Evolutionary conservation across 2,329 filamentous ascomycete species (phyloP).

Genomic region (Epichloe gansuensis): DNA sequence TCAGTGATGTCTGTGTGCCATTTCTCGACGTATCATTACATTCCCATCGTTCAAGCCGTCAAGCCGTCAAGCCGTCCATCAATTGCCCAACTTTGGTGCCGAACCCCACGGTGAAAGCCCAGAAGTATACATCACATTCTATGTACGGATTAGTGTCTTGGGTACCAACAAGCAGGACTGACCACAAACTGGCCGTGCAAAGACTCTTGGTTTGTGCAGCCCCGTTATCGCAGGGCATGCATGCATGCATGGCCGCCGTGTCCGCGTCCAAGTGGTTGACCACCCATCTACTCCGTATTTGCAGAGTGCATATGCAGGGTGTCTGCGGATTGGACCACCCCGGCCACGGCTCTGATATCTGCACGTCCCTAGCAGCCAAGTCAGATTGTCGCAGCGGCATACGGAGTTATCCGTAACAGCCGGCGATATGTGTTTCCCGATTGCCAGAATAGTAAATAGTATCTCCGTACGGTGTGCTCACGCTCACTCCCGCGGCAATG

Average conservation of each 20-base stretch:
- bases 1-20: too few relatives aligned
- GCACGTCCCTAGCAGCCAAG: not conserved
- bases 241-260: conserved; percentile 3
- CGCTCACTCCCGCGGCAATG: not conserved
- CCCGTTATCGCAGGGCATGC: conserved; percentile 1
- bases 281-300: not conserved
- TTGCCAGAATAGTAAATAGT: not conserved
- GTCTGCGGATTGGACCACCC: not conserved
- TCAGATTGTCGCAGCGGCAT: not conserved
- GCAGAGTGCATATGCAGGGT: not conserved
- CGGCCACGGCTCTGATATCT: not conserved
- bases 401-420: not conserved
- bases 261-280: not conserved
- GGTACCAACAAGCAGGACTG: not conserved
- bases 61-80: too few relatives aligned
- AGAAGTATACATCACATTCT: not conserved
- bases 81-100: not conserved
- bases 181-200: not conserved
- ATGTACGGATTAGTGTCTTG: not conserved
- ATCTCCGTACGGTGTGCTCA: not conserved
- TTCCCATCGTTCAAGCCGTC: too few relatives aligned
- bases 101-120: not conserved
- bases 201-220: not conserved
- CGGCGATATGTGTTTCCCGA: not conserved
- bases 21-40: too few relatives aligned